Percentiles rank a stretch among this genome's conserved stretches.
Evolutionary conservation across 202 grass and related monocot species (phyloP).

Genomic region (Panicum hallii): DNA sequence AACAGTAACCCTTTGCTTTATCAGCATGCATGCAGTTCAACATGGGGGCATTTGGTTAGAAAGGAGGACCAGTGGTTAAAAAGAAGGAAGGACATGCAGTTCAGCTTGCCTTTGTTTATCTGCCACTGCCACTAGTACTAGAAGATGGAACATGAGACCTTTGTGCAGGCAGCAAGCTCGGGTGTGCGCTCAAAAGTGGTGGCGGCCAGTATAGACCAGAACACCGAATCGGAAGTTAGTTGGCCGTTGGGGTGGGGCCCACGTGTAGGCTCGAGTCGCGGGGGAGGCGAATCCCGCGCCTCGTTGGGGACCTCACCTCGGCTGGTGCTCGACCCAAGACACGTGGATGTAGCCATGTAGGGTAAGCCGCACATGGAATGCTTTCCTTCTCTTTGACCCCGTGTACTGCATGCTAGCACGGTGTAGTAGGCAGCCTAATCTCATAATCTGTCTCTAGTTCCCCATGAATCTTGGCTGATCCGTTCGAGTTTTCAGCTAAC

Average conservation of each 20-base stretch:
- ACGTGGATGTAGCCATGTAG: constrained; percentile 11
- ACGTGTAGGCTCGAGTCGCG: constrained; percentile 12
- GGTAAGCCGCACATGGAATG: constrained; percentile 19
- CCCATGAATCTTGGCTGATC: neutral
- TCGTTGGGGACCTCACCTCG: constrained; percentile 25
- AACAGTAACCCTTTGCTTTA: neutral
- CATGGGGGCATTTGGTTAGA: neutral
- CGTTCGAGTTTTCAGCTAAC: neutral
- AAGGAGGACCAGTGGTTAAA: neutral
- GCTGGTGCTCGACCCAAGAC: constrained; percentile 19
- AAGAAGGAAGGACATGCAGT: neutral
- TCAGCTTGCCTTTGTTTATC: no score
- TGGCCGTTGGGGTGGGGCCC: constrained; percentile 52
- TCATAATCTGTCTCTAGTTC: no score
- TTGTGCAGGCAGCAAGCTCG: neutral
- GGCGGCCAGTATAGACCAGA: neutral
- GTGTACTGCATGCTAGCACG: neutral
- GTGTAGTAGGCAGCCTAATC: neutral
- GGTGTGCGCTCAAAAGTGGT: constrained; percentile 5
- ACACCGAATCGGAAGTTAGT: constrained; percentile 23
- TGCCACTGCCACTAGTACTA: neutral
- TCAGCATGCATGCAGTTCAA: neutral
- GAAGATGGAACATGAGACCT: neutral
- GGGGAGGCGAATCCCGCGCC: constrained; percentile 15
- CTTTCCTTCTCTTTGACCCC: neutral